These are phyloP conservation scores for Aspergillus cavernicola DNA, from an alignment of 495 filamentous ascomycete species.

Conservation along the genomic window DNA sequence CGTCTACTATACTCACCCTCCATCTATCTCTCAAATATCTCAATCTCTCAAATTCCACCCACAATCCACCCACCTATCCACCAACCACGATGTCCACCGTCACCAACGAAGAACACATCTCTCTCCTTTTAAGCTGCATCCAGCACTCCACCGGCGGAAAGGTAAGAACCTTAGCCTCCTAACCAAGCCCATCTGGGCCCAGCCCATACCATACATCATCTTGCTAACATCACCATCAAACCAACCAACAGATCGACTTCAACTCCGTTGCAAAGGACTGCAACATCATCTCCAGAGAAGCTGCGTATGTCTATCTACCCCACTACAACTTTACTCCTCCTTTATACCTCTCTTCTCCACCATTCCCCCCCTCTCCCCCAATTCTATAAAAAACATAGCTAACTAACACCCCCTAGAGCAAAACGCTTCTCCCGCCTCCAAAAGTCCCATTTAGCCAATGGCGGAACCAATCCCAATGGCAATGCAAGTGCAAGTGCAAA, in stretches of 20 bases:
- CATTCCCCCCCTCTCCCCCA: background rate
- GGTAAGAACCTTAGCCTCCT: slow-evolving; percentile 32
- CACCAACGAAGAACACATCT: slow-evolving; percentile 55
- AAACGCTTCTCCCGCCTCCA: slow-evolving; percentile 64
- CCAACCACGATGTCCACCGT: too few species aligned
- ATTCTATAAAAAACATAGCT: background rate
- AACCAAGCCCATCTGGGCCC: too few species aligned
- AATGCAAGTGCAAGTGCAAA: too few species aligned
- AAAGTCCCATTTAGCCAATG: slow-evolving; percentile 40
- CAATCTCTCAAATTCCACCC: too few species aligned
- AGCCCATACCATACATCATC: too few species aligned
- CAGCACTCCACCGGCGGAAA: slow-evolving; percentile 52
- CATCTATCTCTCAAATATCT: too few species aligned
- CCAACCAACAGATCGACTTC: slow-evolving; percentile 53
- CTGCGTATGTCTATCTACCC: slow-evolving; percentile 58
- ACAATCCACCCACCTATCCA: too few species aligned
- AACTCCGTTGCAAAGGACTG: slow-evolving; percentile 59
- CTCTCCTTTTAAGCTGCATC: slow-evolving; percentile 63
- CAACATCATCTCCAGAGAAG: slow-evolving; percentile 57
- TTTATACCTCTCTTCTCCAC: too few species aligned
- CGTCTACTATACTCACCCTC: too few species aligned
- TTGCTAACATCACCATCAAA: background rate
- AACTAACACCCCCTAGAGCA: slow-evolving; percentile 35
- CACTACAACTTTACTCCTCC: too few species aligned
- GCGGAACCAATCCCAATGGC: background rate